Evolutionary conservation across 2,329 filamentous ascomycete genomes (phyloP), one percentile per base, ranked within the genome.

Genomic region (Ophiostoma sp.): DNA sequence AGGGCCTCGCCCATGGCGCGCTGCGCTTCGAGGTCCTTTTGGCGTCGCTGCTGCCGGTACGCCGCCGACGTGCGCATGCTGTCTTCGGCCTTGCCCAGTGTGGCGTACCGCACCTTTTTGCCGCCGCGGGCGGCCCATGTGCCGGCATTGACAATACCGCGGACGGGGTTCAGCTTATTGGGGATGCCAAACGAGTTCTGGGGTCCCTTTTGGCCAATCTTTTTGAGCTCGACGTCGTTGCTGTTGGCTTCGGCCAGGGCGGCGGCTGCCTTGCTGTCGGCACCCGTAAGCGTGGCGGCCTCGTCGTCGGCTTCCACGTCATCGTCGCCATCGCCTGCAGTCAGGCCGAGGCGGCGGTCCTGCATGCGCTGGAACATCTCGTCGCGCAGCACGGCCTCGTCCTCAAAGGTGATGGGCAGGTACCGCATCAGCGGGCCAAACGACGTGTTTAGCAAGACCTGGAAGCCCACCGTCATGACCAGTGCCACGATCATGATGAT

Each of bases 381-480:
- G 77, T 99, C 96, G 7, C 95, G 91, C n/a, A 93, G 84, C 0
- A 96, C 93, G 2, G 96, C 96, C 79, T 98, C 95, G 76, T 98
- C 96, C 80, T 99, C 96, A 72, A 98, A 90, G 0, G 95, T 98
- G 76, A 98, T 97, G 0, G 96, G 96, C 3, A 99, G 85, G 78
- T 97, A 97, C 52, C 92, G 89, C 80, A 97, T 91, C 11, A 99
- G 86, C 2, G 96, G 95, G 0, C 89, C 89, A 77, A 99, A 98
- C 0, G 94, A 92, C 71, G 86, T 84, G 80, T 97, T 97, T 70
- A 98, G 86, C 0, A 97, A 83, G 55, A 91, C 82, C 80, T 99
- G 96, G 78, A 92, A 99, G 3, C 93, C 78, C 1, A 88, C 82
- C 0, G 96, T 99, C 15, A 95, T 83, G 63, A 90, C 78, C 1